Base-by-base conservation (phyloP, 1,139 yeast species). In the Diutina ranongensis region DNA sequence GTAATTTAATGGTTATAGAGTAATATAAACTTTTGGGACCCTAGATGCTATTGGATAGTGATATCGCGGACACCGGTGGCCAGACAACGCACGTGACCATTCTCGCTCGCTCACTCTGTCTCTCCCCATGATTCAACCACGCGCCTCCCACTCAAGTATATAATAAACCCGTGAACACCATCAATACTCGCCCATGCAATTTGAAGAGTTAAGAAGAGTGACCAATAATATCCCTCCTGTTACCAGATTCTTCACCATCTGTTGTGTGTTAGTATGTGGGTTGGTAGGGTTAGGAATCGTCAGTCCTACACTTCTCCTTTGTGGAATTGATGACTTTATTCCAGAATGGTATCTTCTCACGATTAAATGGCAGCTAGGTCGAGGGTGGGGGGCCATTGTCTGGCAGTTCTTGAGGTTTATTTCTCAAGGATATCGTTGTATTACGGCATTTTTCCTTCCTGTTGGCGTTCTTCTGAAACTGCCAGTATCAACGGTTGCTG, bases 371-470 rank as follows among this genome's bases (percentile, higher is more conserved):
- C 16, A 28, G 35, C 18, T 16, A 7, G 28, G 19, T 8, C 50
- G 15, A 40, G 42, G 18, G 20, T 44, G 22, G 16, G 44, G 8
- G 35, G 42, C 44, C 25, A 22, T 45, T 20, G 27, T 36, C 35
- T 44, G 40, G 15, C 25, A 10, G 1, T 19, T n/a, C n/a, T 42
- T 33, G 10, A 50, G 32, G 66, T 25, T 31, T 10, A 19, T 46
- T 3, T 18, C 27, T 20, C 42, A 22, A 19, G 20, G 49, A 40
- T 72, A 77, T 61, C 59, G 79, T 35, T 57, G 72, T 22, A 60
- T 76, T 45, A 70, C 81, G 0, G 66, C 74, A 8, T 75, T 77
- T 50, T 57, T 78, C 44, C 62, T 75, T 1, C 74, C 74, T 2
- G 50, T 50, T 1, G 76, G 71, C 1, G 47, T 64, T 20, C 35